A percentile compares a stretch with the other conserved stretches of the same genome.
Conservation (phyloP, 331 rosid species). For the Acacia pycnantha region DNA sequence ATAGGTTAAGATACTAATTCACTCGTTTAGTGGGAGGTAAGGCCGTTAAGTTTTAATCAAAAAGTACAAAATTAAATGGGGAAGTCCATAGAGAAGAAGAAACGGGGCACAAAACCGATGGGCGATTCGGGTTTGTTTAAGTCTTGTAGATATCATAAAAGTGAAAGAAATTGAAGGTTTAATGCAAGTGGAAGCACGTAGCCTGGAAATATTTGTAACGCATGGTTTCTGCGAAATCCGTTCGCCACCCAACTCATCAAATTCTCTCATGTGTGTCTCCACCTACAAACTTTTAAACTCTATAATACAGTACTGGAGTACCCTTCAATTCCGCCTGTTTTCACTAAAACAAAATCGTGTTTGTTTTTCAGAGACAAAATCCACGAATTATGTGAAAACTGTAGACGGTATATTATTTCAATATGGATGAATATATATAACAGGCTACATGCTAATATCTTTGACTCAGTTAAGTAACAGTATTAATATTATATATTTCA, state of each 20-base stretch:
- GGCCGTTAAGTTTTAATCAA: no score
- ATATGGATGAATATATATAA: no score
- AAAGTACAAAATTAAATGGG: background rate
- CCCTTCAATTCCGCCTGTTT: background rate
- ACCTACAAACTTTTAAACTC: background rate
- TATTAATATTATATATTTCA: no score
- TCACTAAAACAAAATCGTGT: background rate
- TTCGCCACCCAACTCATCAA: background rate
- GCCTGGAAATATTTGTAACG: background rate
- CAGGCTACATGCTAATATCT: no score
- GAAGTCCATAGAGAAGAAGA: background rate
- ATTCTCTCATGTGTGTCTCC: background rate
- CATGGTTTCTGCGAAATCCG: background rate
- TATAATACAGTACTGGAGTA: background rate
- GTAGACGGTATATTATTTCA: no score
- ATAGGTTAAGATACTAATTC: no score
- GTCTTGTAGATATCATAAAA: background rate
- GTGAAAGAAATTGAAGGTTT: constrained; percentile 3
- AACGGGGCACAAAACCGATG: constrained; percentile 16
- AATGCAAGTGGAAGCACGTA: constrained; percentile 24
- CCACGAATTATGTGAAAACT: no score
- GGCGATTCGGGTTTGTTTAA: constrained; percentile 18
- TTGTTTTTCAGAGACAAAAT: no score
- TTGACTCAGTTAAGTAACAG: no score
- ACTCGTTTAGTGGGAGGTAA: no score